Evolutionary conservation across 129 eudicot genomes (phyloP).

Genomic region (Pseudognaphalium luteoalbum): DNA sequence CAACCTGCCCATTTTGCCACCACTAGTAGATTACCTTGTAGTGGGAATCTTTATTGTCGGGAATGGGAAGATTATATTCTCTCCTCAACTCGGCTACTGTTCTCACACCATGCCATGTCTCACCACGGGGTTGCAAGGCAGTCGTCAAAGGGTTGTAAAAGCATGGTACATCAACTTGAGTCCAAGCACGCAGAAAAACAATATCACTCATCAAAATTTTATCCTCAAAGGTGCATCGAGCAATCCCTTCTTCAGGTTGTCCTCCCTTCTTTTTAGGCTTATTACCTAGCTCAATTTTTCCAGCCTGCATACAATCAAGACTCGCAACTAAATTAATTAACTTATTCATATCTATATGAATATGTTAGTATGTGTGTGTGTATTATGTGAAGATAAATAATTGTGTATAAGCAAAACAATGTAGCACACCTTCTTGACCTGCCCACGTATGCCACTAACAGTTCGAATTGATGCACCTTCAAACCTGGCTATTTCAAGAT

Average conservation of each 20-base stretch:
- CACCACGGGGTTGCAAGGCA: conserved; percentile 83
- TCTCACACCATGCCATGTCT: conserved; percentile 91
- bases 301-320: conserved; percentile 55
- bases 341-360: background rate
- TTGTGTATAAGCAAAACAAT: background rate
- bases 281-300: conserved; percentile 80
- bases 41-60: conserved; percentile 86
- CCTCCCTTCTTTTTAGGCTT: conserved; percentile 62
- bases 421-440: conserved; percentile 77
- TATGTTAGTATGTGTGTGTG: background rate
- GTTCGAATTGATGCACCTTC: conserved; percentile 93
- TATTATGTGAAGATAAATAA: background rate
- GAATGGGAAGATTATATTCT: conserved; percentile 60
- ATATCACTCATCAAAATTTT: conserved; percentile 90
- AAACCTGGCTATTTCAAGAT: conserved; percentile 90
- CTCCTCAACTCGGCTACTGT: conserved; percentile 84
- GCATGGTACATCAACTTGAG: conserved; percentile 82
- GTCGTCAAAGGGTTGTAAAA: conserved; percentile 92
- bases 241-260: conserved; percentile 70
- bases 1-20: background rate
- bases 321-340: background rate
- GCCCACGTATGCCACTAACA: conserved; percentile 97
- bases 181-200: conserved; percentile 93
- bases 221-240: conserved; percentile 97
- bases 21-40: conserved; percentile 58